Percentiles rank a stretch among this genome's conserved stretches.
Evolutionary conservation across 495 filamentous ascomycete genomes (phyloP).

Genomic region (Penicillium cataractarum): DNA sequence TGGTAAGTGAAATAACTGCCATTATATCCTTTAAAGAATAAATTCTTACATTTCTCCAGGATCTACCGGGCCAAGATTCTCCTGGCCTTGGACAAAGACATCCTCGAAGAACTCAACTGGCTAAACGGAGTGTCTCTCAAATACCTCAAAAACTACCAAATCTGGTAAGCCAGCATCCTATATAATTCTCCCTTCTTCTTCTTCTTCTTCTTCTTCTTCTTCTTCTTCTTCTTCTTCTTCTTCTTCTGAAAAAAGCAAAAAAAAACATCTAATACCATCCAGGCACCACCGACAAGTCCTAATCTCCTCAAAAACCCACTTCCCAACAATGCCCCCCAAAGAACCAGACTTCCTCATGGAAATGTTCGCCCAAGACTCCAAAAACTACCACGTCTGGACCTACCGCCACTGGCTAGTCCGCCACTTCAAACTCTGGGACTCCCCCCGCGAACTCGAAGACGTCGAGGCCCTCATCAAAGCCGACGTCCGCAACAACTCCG

Average conservation of each 20-base stretch:
- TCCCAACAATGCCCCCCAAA: constrained; percentile 56
- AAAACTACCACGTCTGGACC: constrained; percentile 99
- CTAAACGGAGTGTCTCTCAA: constrained; percentile 78
- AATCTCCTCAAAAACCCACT: constrained; percentile 59
- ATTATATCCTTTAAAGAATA: not conserved
- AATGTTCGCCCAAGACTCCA: constrained; percentile 85
- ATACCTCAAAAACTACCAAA: constrained; percentile 97
- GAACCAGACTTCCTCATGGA: constrained; percentile 75
- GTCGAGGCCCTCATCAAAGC: constrained; percentile 68
- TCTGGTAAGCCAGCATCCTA: constrained; percentile 65
- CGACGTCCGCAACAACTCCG: constrained; percentile 93
- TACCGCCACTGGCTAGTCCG: constrained; percentile 92
- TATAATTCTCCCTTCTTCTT: no score
- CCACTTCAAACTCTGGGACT: constrained; percentile 75
- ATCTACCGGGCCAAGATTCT: constrained; percentile 85
- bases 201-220: no score
- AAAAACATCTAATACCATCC: not conserved
- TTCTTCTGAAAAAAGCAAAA: not conserved
- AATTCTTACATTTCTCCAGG: constrained; percentile 41
- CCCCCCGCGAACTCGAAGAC: constrained; percentile 65
- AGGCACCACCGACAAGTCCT: constrained; percentile 91
- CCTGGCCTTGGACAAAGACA: constrained; percentile 64
- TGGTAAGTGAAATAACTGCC: constrained; percentile 59
- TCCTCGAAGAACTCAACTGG: constrained; percentile 79
- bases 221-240: no score